Conservation (phyloP, 345 rosid species). For the Populus simonii region DNA sequence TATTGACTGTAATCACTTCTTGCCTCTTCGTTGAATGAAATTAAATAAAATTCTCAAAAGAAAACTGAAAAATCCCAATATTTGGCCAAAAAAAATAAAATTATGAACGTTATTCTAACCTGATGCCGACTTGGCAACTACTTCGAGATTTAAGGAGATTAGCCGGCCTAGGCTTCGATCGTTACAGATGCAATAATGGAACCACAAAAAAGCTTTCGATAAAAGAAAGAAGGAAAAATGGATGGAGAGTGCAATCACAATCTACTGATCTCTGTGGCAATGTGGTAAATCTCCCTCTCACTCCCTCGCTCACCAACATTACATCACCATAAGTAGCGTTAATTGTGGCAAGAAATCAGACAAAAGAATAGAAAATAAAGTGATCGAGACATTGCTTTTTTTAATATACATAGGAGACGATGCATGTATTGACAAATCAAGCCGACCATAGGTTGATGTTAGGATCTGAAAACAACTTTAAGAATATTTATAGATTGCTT, state of each 20-base stretch:
- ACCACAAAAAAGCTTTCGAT: neutral
- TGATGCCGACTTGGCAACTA: too few relatives aligned
- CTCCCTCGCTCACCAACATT: neutral
- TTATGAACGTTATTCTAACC: too few relatives aligned
- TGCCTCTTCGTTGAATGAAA: neutral
- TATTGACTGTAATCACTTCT: too few relatives aligned
- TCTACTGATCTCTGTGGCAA: neutral
- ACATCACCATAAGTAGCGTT: neutral
- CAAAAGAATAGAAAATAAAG: neutral
- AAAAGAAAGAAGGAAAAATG: neutral
- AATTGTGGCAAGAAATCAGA: slow-evolving; percentile 8
- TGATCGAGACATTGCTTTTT: neutral
- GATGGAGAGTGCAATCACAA: neutral
- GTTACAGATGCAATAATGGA: neutral
- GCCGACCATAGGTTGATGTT: slow-evolving; percentile 1
- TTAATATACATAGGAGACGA: neutral
- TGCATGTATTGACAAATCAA: neutral
- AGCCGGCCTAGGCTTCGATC: neutral
- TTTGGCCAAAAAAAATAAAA: neutral
- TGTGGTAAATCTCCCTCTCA: neutral
- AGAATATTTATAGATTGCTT: neutral
- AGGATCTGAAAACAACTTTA: neutral
- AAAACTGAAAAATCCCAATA: neutral
- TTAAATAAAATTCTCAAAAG: neutral
- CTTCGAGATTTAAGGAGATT: neutral